These are phyloP conservation scores for Rutstroemia sp. DNA, from an alignment of 2,329 filamentous ascomycete species.

Conservation along the genomic window DNA sequence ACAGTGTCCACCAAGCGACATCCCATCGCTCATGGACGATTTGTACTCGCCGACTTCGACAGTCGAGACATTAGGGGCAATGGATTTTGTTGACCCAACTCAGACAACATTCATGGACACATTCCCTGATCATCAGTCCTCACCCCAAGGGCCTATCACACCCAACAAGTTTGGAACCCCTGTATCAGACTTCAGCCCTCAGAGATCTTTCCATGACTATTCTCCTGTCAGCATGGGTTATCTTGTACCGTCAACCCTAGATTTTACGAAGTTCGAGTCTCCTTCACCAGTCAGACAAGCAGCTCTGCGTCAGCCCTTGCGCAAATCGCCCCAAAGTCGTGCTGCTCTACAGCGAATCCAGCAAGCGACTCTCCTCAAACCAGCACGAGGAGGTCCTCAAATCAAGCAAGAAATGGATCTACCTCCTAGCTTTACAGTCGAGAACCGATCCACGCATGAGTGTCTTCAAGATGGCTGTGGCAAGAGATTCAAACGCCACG, in stretches of 20 bases:
- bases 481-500: conserved; percentile 40
- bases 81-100: conserved; percentile 22
- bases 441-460: conserved; percentile 34
- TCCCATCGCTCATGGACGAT: conserved; percentile 15
- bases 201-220: neutral
- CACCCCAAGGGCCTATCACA: conserved; percentile 11
- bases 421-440: conserved; percentile 8
- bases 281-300: conserved; percentile 8
- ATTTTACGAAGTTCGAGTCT: neutral
- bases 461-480: conserved; percentile 36
- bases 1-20: conserved; percentile 11
- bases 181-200: neutral
- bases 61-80: conserved; percentile 10
- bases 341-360: conserved; percentile 12
- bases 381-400: neutral
- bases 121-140: conserved; percentile 9
- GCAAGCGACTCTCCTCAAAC: neutral
- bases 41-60: conserved; percentile 17
- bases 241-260: neutral
- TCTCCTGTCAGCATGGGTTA: neutral
- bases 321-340: conserved; percentile 2
- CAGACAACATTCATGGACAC: conserved; percentile 22
- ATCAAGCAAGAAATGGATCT: neutral
- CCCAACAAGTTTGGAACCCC: conserved; percentile 4
- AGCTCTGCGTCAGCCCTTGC: neutral